Evolutionary conservation across 768 basidiomycete species (phyloP), one percentile per base, ranked within the genome.

Genomic region (Lentinula sp.): DNA sequence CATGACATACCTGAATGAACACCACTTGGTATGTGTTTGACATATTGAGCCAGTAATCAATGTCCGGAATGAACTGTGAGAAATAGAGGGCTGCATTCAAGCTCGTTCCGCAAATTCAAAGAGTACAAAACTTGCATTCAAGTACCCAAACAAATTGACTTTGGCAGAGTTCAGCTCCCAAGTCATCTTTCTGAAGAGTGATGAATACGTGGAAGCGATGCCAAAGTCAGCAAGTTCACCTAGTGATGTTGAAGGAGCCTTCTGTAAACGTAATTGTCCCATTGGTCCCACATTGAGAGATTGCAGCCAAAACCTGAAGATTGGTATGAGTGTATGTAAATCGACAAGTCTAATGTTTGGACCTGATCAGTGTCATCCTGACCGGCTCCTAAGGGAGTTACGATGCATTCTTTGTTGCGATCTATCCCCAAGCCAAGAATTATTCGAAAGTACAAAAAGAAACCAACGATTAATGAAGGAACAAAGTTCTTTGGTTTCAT

Each of bases 1-100:
- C 28, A 45, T 9, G 33, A 54, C 69, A n/a, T 53, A 80, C 82
- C 73, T 85, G 84, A 59, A 86, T 83, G 67, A 83, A 84, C 28
- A 85, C 80, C n/a, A 83, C 83, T 23, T 82, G 77, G 67, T 81
- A 85, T 1, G 84, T 86, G 64, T 80, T 82, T 48, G 73, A 73
- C 41, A 78, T 67, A 61, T 85, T 71, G 57, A 85, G 72, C 85
- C 85, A 85, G 64, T 74, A 84, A 51, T 82, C 68, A 41, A 85
- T 74, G 65, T 84, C 74, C 8, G 83, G 82, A 13, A 75, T 67
- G 68, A 84, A 85, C 84, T 85, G 56, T 13, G 48, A 13, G 13
- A 61, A 15, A 53, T 35, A 16, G 8, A 10, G 20, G 28, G 6
- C 33, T 49, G 15, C 32, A 7, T 18, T 57, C 8, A 18, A 35